These are phyloP conservation scores for Backusella liffmaniae DNA, from an alignment of 192 early-diverging fungal genomes.

Conservation along the genomic window DNA sequence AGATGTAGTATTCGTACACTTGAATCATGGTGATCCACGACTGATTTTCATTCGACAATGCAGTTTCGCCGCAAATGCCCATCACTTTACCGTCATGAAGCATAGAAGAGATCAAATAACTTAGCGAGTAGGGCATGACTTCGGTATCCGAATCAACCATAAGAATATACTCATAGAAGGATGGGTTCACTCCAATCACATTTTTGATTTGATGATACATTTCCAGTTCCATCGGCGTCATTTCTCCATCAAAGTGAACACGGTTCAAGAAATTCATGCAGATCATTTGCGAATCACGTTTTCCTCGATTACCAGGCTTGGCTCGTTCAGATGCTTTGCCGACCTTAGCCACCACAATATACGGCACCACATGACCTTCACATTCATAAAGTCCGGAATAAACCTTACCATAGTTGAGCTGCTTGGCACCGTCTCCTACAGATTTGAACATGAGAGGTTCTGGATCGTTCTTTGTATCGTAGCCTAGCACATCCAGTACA, in stretches of 20 bases:
- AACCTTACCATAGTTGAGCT: slow-evolving; percentile 94
- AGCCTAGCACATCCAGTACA: slow-evolving; percentile 87
- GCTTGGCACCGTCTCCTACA: slow-evolving; percentile 88
- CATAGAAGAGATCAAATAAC: slow-evolving; percentile 83
- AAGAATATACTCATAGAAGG: slow-evolving; percentile 75
- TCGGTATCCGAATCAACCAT: slow-evolving; percentile 85
- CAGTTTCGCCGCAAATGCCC: slow-evolving; percentile 94
- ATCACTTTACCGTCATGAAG: slow-evolving; percentile 78
- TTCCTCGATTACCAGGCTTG: slow-evolving; percentile 95
- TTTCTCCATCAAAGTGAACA: slow-evolving; percentile 87
- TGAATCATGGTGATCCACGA: slow-evolving; percentile 98
- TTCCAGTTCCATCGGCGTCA: slow-evolving; percentile 94
- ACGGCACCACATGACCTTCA: slow-evolving; percentile 89
- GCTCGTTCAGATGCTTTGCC: slow-evolving; percentile 83
- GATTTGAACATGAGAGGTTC: slow-evolving; percentile 84
- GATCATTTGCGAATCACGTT: slow-evolving; percentile 96
- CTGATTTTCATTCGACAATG: slow-evolving; percentile 84
- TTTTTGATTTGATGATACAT: slow-evolving; percentile 97
- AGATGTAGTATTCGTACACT: slow-evolving; percentile 91
- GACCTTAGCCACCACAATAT: slow-evolving; percentile 92
- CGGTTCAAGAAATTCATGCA: slow-evolving; percentile 91
- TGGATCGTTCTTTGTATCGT: slow-evolving; percentile 75
- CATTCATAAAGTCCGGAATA: slow-evolving; percentile 95
- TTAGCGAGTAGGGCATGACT: slow-evolving; percentile 82
- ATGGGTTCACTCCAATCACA: slow-evolving; percentile 88